Base-by-base conservation (phyloP, 75 land plant genomes). In the Pseudotsuga menziesii region DNA sequence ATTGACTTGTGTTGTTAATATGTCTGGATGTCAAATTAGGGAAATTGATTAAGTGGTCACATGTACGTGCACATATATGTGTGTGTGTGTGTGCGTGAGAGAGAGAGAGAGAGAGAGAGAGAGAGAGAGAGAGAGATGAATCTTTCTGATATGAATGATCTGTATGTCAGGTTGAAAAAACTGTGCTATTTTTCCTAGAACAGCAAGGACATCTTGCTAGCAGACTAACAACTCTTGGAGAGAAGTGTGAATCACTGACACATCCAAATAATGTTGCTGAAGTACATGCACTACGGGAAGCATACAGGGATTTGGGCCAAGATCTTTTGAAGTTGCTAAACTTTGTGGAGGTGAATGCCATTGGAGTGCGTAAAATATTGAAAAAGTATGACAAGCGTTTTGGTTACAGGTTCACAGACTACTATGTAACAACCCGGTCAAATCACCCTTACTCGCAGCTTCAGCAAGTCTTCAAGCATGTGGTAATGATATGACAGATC, bases 371-470 rank as follows among this genome's bases (percentile, higher is more conserved):
- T 3, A 96, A 96, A 81, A 96, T 96, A 44, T 77, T 96, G 78
- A 96, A 96, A 80, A 96, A 96, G 75, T 96, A 94, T 86, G 99
- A 96, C 73, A 96, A 96, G 75, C 91, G 97, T 1, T 83, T 90
- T 76, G 93, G 99, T 17, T 89, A 90, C 74, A 91, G 88, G 64
- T 89, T 96, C 74, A 91, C 98, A 61, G 89, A 92, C 79, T 96
- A 96, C 25, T 96, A 96, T 82, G 83, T 96, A 55, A 88, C 90
- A 69, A 89, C 94, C 78, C 87, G 99, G 29, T 80, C 92, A 39
- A 96, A 96, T 83, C 99, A 96, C 83, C 99, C 99, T 66, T 94
- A 96, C 54, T 96, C 99, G 66, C 94, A 94, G 82, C 80, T 92
- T 12, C 95, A 92, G 72, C 95, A 92, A 82, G 95, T 92, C 32